Conservation (phyloP, 148 eudicot species). For the Polygonum aviculare region DNA sequence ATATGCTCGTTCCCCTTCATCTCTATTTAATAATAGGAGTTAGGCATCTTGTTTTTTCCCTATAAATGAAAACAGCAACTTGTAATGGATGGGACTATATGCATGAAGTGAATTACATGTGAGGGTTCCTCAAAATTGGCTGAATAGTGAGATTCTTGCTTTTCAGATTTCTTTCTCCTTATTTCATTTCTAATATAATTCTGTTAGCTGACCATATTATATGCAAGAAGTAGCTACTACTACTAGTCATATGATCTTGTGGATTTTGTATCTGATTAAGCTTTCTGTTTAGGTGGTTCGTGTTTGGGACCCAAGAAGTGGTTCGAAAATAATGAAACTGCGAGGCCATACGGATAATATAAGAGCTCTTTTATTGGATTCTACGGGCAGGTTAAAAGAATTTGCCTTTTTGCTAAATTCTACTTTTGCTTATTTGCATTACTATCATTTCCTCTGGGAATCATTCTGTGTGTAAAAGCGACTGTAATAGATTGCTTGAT, state of each 20-base stretch:
- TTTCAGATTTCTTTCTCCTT: too few relatives aligned
- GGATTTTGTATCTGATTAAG: background rate
- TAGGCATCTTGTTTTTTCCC: too few relatives aligned
- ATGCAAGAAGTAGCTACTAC: background rate
- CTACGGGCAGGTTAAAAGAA: slow-evolving; percentile 74
- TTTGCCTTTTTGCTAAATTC: background rate
- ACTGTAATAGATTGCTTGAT: background rate
- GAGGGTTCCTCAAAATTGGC: too few relatives aligned
- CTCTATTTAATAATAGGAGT: too few relatives aligned
- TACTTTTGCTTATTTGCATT: background rate
- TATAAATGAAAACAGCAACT: too few relatives aligned
- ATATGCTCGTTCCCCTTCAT: too few relatives aligned
- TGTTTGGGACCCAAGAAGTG: slow-evolving; percentile 96
- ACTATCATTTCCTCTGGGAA: background rate
- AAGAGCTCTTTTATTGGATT: slow-evolving; percentile 78
- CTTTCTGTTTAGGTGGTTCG: slow-evolving; percentile 64
- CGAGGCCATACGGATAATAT: slow-evolving; percentile 97
- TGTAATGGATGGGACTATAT: too few relatives aligned
- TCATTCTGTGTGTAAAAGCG: background rate
- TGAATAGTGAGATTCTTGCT: too few relatives aligned
- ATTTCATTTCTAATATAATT: background rate
- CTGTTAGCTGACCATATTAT: background rate
- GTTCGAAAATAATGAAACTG: slow-evolving; percentile 91
- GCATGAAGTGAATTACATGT: too few relatives aligned
- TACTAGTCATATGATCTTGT: background rate